Base-by-base conservation (phyloP, 2,329 filamentous ascomycete species). In the Coniochaeta hoffmannii region DNA sequence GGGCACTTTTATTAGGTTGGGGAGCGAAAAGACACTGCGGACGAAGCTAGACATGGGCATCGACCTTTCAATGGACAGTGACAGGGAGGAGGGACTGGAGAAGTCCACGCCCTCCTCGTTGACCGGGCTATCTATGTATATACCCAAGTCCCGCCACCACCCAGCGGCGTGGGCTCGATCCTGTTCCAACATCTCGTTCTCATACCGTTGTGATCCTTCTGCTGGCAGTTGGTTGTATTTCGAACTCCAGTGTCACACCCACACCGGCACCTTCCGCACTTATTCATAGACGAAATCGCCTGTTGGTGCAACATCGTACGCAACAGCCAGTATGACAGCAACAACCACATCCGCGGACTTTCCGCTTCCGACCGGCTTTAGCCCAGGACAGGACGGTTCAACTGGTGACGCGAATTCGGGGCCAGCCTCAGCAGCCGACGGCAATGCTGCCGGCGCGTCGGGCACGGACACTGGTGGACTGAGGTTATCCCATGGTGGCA, bases 401-500 rank as follows among this genome's bases (percentile, higher is more conserved):
- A 34, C 28, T 19, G 49, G 49, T 2, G 49, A 51, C 22, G 49
- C 49, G 28, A 51, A 51, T 28, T 32, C 49, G 7, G 49, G 49
- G 9, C 12, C 26, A 5, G 49, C 28, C 31, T 64, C 70, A 26
- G 69, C 69, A 26, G 71, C 72, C 15, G 70, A 75, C 54, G 78
- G 82, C 57, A 75, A 72, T 58, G 80, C 80, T 32, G 80, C 77
- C 15, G 89, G 89, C 24, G 88, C 88, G 15, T 79, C 82, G 35
- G 88, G 89, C 17, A 70, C 76, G 15, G 81, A 78, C 58, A 46
- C 2, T 19, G 76, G 77, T 22, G 80, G 81, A 15, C 78, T 88
- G 61, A 76, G 76, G 35, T 71, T 94, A 22, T 89, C 87, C 2
- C 82, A 77, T 35, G 87, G 86, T 19, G 89, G 80, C 14, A 74